Conservation (phyloP, 2,329 filamentous ascomycete genomes). For the Westerdykella aurantiaca region DNA sequence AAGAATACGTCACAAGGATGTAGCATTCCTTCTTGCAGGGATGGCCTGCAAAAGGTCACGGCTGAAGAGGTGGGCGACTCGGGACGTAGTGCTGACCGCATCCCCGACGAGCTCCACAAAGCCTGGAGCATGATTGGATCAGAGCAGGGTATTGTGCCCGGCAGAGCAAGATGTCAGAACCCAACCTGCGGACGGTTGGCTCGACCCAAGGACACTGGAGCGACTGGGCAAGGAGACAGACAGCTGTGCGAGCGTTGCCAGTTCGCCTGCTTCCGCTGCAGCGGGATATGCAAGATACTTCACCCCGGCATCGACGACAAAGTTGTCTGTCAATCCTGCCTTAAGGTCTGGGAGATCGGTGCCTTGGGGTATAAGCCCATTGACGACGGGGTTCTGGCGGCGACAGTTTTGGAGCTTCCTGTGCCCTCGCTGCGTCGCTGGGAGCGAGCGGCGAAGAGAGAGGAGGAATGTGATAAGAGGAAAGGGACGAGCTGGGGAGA, state of each 20-base stretch:
- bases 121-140: constrained; percentile 17
- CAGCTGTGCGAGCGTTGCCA: constrained; percentile 38
- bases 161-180: constrained; percentile 29
- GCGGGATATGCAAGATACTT: constrained; percentile 12
- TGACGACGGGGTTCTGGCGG: constrained; percentile 5
- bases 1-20: constrained; percentile 16
- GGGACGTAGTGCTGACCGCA: constrained; percentile 36
- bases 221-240: not conserved
- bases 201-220: constrained; percentile 12
- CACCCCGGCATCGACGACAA: constrained; percentile 7
- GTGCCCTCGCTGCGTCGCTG: too few species aligned
- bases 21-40: constrained; percentile 22
- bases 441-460: too few species aligned
- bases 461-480: constrained; percentile 3
- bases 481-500: constrained; percentile 23
- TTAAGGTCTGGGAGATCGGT: constrained; percentile 32
- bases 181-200: constrained; percentile 27
- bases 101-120: constrained; percentile 35
- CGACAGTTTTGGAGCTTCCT: too few species aligned
- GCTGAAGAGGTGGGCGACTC: constrained; percentile 38
- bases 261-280: constrained; percentile 42
- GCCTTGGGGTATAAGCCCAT: constrained; percentile 36
- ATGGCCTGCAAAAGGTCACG: constrained; percentile 27
- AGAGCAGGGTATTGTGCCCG: constrained; percentile 9
- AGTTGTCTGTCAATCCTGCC: constrained; percentile 30